Evolutionary conservation across 2,329 filamentous ascomycete species (phyloP), one percentile per base, ranked within the genome.

Genomic region (Aureobasidium leucospermi): DNA sequence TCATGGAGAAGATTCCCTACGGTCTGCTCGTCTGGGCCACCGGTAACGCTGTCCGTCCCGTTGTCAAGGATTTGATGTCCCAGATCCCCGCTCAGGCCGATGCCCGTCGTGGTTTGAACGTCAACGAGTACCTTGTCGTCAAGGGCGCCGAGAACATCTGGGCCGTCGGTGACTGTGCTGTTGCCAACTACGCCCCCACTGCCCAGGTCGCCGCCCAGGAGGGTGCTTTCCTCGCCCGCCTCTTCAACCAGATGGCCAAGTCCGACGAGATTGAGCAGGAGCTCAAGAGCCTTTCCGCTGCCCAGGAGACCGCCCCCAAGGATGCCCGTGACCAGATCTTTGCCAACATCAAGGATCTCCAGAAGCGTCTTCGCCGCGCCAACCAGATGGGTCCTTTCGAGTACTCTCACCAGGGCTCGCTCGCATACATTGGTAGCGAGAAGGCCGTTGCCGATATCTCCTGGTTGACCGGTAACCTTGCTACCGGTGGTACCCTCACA

Each of bases 211-310:
- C 94, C 60, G 85, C 89, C 9, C 94, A 99, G 78, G 94, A 99
- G 78, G 94, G 94, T 71, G 86, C 85, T 70, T 99, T 97, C 85
- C 83, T 99, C 39, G 94, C 91, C 42, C 86, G 90, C 64, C 85
- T 99, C 62, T 96, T 99, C 82, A 99, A 99, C 82, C 95, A 94
- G 76, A 96, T 97, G 90, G 94, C 92, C 73, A 95, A 92, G 83
- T 95, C 90, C 2, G 87, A 96, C 70, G 79, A 81, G 53, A 85
- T 96, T 64, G 91, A 97, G 79, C 67, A 74, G 38, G 84, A 92
- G 70, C 84, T 99, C 60, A 79, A 83, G 63, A 78, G 85, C 59
- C 84, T 97, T 16, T 85, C 84, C 19, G 75, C 78, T 5, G 71
- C 71, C 9, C 79, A 82, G 65, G 80, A 82, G 68, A 85, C 86